Conservation (phyloP, 257 asterid species). For the Fraxinus excelsior region DNA sequence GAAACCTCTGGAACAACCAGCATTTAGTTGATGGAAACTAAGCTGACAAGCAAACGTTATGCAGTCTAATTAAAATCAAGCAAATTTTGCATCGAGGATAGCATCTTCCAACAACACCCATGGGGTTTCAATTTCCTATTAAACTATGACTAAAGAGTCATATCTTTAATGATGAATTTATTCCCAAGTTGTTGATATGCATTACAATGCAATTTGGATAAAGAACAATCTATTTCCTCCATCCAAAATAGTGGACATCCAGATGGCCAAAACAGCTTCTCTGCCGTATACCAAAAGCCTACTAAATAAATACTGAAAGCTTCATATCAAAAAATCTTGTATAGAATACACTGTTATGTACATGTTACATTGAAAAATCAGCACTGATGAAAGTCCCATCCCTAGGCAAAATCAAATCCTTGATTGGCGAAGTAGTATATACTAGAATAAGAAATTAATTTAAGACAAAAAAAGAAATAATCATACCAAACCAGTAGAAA, state of each 20-base stretch:
- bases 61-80: background rate
- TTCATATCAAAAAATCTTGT: background rate
- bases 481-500: background rate
- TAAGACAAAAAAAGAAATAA: background rate
- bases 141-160: background rate
- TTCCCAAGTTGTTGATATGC: background rate
- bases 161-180: background rate
- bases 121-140: background rate
- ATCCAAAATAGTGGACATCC: background rate
- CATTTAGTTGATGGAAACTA: background rate
- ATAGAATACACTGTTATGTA: background rate
- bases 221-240: background rate
- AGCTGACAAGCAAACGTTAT: background rate
- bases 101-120: constrained; percentile 16
- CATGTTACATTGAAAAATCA: background rate
- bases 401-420: background rate
- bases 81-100: background rate
- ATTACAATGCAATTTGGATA: background rate
- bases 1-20: background rate
- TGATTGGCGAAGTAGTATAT: background rate
- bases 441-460: background rate
- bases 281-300: background rate
- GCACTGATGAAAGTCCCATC: background rate
- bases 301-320: background rate
- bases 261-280: background rate